These are phyloP conservation scores for Entomortierella parvispora DNA, from an alignment of 192 early-diverging fungal genomes.

Conservation along the genomic window DNA sequence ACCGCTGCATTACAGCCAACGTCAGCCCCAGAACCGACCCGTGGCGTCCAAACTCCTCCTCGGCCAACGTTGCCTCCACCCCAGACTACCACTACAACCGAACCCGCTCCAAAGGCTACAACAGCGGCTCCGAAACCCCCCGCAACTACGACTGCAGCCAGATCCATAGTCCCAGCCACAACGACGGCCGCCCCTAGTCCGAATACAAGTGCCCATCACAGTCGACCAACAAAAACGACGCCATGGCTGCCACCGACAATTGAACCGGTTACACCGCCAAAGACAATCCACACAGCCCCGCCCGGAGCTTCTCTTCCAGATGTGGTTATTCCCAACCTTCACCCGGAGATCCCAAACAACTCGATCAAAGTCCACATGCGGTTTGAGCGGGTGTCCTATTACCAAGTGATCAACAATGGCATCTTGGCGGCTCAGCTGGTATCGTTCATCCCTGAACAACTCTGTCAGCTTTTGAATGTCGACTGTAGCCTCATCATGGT, in stretches of 20 bases:
- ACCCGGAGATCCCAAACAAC: slow-evolving; percentile 22
- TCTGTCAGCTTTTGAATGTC: slow-evolving; percentile 8
- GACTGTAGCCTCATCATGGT: slow-evolving; percentile 14
- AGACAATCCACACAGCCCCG: slow-evolving; percentile 3
- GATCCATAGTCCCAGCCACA: not conserved
- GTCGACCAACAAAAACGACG: slow-evolving; percentile 13
- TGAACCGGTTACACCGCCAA: slow-evolving; percentile 20
- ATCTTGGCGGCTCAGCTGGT: slow-evolving; percentile 43
- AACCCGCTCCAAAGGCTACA: not conserved
- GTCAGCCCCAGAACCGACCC: too few relatives aligned
- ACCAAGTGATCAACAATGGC: slow-evolving; percentile 48
- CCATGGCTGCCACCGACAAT: slow-evolving; percentile 42
- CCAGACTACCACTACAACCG: not conserved
- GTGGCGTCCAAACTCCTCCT: not conserved
- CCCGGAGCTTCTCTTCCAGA: slow-evolving; percentile 41
- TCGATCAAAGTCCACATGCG: slow-evolving; percentile 31
- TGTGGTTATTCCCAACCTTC: slow-evolving; percentile 35
- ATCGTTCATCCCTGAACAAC: slow-evolving; percentile 32
- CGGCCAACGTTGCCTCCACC: not conserved
- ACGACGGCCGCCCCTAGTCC: not conserved
- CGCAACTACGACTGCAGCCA: not conserved
- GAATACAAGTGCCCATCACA: not conserved
- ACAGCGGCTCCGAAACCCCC: not conserved
- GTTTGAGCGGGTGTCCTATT: slow-evolving; percentile 35
- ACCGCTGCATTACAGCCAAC: too few relatives aligned